Base-by-base conservation (phyloP, 1,139 yeast species). In the Protomyces pachydermus region DNA sequence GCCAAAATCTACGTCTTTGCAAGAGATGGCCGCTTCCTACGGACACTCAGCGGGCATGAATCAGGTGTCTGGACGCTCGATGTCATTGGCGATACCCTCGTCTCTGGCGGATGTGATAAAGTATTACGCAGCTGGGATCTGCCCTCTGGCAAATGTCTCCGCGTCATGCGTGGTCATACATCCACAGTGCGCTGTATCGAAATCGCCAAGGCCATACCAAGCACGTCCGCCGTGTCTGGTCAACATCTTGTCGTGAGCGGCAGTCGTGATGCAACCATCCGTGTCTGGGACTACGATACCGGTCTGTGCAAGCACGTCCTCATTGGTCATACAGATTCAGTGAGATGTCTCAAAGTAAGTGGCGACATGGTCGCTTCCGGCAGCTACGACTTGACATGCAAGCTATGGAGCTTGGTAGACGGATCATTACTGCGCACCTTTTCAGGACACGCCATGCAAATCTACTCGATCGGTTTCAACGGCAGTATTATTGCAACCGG, bases 1-100 rank as follows among this genome's bases (percentile, higher is more conserved):
- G 76, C 80, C 60, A 75, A 76, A 63, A 78, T 78, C 45, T 77
- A 75, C 65, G 79, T 78, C 25, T 78, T 78, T 68, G 70, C 76
- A 39, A 80, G 82, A 54, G 86, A 87, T n/a, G 97, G 97, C 2
- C 78, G 81, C 60, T 78, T 87, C 64, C 71, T 60, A 32, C 55
- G 64, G 14, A 60, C 64, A 6, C 79, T 93, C 61, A 80, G 81
- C 62, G 98, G 97, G 12, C 98, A 93, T 72, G 96, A 88, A 65
- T 98, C 98, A 56, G 98, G 98, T 34, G 98, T 95, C 12, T 93
- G 99, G 99, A 98, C 98, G 0, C 79, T 93, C 73, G 91, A 93
- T 74, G 91, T 91, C 73, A 83, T 83, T 62, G 89, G 88, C n/a
- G 77, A 76, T 65, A 86, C 89, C 1, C 77, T 91, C 52, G 95